These are phyloP conservation scores for Cerioporus squamosus DNA, from an alignment of 1,284 basidiomycete species.

Conservation along the genomic window DNA sequence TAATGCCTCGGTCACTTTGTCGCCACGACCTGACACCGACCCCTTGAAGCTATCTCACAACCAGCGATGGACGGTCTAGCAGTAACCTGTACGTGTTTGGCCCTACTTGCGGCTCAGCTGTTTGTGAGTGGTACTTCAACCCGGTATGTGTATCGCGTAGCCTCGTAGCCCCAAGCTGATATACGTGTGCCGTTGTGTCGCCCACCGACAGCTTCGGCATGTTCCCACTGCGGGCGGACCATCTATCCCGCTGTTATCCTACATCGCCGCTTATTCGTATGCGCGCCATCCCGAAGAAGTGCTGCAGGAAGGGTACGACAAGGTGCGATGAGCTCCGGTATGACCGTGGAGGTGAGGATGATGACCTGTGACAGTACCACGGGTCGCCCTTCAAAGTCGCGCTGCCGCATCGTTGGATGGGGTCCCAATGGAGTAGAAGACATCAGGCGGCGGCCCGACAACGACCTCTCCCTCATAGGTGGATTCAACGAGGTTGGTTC, in stretches of 20 bases:
- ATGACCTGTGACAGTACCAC: constrained; percentile 34
- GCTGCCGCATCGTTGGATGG: constrained; percentile 39
- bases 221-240: constrained; percentile 36
- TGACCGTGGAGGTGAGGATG: background rate
- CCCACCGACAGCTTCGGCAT: too few species aligned
- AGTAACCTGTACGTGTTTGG: too few species aligned
- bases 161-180: too few species aligned
- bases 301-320: constrained; percentile 34
- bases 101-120: too few species aligned
- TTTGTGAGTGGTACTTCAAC: too few species aligned
- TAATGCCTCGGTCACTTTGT: too few species aligned
- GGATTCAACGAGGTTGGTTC: constrained; percentile 37
- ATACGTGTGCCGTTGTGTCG: too few species aligned
- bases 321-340: constrained; percentile 22
- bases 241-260: constrained; percentile 30
- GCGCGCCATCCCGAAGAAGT: constrained; percentile 23
- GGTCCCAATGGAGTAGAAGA: constrained; percentile 43
- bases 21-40: too few species aligned
- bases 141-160: too few species aligned
- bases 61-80: too few species aligned
- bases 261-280: constrained; percentile 26
- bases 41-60: too few species aligned
- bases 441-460: constrained; percentile 41
- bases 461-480: constrained; percentile 40
- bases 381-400: constrained; percentile 45